A percentile compares a stretch with the other conserved stretches of the same genome.
phyloP scores from a whole-genome alignment of 352 stramenopile species.

The Phytophthora pinifolia region DNA sequence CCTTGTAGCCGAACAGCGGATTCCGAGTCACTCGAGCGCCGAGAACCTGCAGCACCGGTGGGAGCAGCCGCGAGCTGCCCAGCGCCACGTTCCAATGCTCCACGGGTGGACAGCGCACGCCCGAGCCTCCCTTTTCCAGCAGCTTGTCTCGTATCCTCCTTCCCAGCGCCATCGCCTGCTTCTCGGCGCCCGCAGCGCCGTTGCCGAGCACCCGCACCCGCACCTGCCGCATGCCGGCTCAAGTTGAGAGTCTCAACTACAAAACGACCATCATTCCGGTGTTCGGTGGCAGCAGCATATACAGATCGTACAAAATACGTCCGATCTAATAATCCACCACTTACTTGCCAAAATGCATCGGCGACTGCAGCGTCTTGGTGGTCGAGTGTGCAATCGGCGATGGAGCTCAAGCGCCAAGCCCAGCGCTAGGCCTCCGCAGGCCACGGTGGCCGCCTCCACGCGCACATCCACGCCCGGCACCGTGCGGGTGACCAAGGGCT shows the following conservation, averaged over 20 bases:
- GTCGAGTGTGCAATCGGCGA: conserved; percentile 11
- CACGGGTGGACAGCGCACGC: conserved; percentile 6
- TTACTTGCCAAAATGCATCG: conserved; percentile 14
- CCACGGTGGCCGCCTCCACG: conserved; percentile 3
- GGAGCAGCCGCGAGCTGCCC: conserved; percentile 29
- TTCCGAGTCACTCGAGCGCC: conserved; percentile 37
- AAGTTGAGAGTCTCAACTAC: no score
- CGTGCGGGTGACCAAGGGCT: conserved; percentile 39
- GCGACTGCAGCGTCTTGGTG: conserved; percentile 12
- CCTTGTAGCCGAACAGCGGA: conserved; percentile 52
- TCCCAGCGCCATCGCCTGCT: conserved; percentile 65
- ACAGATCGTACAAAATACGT: no score
- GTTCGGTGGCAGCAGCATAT: conserved; percentile 6
- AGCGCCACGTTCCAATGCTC: conserved; percentile 42
- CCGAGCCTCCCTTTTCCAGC: background rate
- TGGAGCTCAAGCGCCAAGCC: conserved; percentile 30
- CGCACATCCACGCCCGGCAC: conserved; percentile 32
- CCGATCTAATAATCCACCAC: no score
- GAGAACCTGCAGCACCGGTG: conserved; percentile 46
- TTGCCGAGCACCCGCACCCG: conserved; percentile 77
- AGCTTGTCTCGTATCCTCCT: conserved; percentile 33
- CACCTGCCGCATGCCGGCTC: no score
- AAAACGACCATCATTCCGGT: conserved; percentile 4
- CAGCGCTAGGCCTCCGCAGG: background rate
- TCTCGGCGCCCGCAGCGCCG: conserved; percentile 70